A percentile compares a stretch with the other conserved stretches of the same genome.
Conservation (phyloP, 768 basidiomycete species). For the Hebeloma cylindrosporum region DNA sequence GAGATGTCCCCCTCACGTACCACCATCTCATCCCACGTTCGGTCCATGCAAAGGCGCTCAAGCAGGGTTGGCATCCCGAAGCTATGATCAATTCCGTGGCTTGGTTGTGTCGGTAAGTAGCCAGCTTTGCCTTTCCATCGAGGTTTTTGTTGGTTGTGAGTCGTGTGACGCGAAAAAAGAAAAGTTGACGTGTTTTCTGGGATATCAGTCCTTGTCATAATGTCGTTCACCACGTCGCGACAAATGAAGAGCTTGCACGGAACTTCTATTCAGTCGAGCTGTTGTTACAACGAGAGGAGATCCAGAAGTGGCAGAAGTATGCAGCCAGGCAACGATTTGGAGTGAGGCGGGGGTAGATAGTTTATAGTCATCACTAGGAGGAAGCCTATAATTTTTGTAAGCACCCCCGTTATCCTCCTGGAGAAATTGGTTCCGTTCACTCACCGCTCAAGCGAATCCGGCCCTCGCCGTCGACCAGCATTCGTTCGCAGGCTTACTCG, state of each 20-base stretch:
- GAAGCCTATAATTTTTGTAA: too few relatives aligned
- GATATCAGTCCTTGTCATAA: slow-evolving; percentile 56
- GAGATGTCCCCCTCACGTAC: slow-evolving; percentile 57
- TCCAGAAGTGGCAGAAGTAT: slow-evolving; percentile 55
- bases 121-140: too few relatives aligned
- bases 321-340: slow-evolving; percentile 47
- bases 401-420: too few relatives aligned
- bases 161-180: too few relatives aligned
- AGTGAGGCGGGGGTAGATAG: slow-evolving; percentile 13
- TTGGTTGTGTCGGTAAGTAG: slow-evolving; percentile 53
- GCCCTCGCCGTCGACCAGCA: too few relatives aligned
- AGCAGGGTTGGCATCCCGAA: slow-evolving; percentile 57
- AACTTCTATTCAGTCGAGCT: slow-evolving; percentile 50
- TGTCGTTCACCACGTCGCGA: slow-evolving; percentile 42
- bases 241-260: slow-evolving; percentile 50
- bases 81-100: slow-evolving; percentile 56
- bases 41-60: slow-evolving; percentile 52
- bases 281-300: slow-evolving; percentile 51
- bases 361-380: neutral
- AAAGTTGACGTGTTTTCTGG: too few relatives aligned
- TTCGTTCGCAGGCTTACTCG: too few relatives aligned
- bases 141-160: too few relatives aligned
- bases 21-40: slow-evolving; percentile 61
- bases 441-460: too few relatives aligned
- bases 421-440: too few relatives aligned